Base-by-base conservation (phyloP, 2,329 filamentous ascomycete genomes). In the Trichoderma cornu-damae region DNA sequence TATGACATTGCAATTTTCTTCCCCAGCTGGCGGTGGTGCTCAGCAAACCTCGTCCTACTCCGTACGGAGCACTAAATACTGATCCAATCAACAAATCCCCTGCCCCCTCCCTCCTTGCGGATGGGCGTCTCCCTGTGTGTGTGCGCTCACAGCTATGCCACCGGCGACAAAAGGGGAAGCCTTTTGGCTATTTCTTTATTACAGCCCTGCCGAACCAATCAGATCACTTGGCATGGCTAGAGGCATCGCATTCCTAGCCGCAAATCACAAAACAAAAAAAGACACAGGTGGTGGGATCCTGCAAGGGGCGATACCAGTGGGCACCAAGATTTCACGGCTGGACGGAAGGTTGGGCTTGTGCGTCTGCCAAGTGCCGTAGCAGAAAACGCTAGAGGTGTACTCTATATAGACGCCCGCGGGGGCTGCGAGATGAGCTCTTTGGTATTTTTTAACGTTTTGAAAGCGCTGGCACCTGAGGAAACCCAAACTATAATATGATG, bases 181-280 rank as follows among this genome's bases (percentile, higher is more conserved):
- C 14, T 32, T 44, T 28, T 53, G 28, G 30, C 50, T 43, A 47
- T 54, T 46, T 14, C 24, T 8, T 22, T n/a, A 20, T 37, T 28
- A n/a, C 43, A 46, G 40, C 20, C 28, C 40, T 30, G 6, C 7
- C 22, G 14, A 37, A 1, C 52, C 52, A 55, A 55, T 47, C 42
- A 55, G 52, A 47, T 14, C 20, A 32, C 32, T 37, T 37, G 52
- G 47, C 42, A 42, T 46, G 52, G 52, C 52, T 47, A 20, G 32
- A 46, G 43, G 28, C 50, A 20, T 53, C 30, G 26, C 28, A 20
- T 32, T 24, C 30, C 37, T 32, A 42, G 18, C 40, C 20, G 51
- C 42, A 38, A 42, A 55, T 35, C 20, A n/a, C 34, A 20, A 32
- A n/a, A n/a, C n/a, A 8, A 47, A 37, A 18, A 38, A 28, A n/a